Evolutionary conservation across 2,329 filamentous ascomycete species (phyloP), one percentile per base, ranked within the genome.

Genomic region (Neonectria ditissima): DNA sequence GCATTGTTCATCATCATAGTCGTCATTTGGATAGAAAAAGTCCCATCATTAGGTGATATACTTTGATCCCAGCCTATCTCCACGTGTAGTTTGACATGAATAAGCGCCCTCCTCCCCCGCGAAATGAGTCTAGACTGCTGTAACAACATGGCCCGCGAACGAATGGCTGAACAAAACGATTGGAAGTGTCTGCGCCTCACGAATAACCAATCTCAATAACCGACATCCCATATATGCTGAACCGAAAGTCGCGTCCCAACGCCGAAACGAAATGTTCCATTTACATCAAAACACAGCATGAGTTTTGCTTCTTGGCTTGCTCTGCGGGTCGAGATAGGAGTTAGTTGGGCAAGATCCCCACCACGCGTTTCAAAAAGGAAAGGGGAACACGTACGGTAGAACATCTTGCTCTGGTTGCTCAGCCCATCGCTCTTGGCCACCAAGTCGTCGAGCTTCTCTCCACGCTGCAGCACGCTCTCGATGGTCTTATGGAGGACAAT

Each of bases 401-500:
- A 99, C 91, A 97, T 95, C 87, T 97, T 98, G 83, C 93, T 97
- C 84, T 96, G 92, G 53, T 89, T 88, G 80, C 93, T 97, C 75
- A 99, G 81, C 13, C 91, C 93, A 73, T 97, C 93, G 75, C 93
- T 97, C 88, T 98, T 98, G 68, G 91, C 90, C 48, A 98, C 95
- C 72, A 99, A 81, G 73, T 92, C 92, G 76, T 98, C 95, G 71
- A 99, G 93, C 87, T 97, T 98, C 88, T 98, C 94, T 44, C 94
- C 96, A 66, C 96, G 88, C 84, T 97, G 91, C 75, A 97, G 80
- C 55, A 86, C 90, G 74, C 89, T 92, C 83, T 97, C 92, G 74
- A 97, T 97, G 47, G 96, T 97, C 87, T 98, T 97, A 83, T 98
- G 94, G 73, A 99, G 85, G 63, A 97, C 91, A 76, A 97, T 94